A percentile compares a stretch with the other conserved stretches of the same genome.
Conservation (phyloP, 371 early-diverging fungal species). For the Pancytospora philotis region DNA sequence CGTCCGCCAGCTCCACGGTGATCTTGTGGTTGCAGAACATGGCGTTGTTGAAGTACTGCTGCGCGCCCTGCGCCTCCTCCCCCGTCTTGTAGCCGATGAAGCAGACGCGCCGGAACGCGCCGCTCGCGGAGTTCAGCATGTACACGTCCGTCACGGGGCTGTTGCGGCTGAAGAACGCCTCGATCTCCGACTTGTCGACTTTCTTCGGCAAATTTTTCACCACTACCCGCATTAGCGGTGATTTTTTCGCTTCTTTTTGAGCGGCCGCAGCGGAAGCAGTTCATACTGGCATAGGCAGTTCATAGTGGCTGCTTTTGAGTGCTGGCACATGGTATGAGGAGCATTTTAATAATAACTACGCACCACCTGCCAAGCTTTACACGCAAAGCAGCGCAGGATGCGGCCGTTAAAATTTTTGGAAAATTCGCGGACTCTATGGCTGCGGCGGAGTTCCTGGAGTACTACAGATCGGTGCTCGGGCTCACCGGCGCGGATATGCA, state of each 20-base stretch:
- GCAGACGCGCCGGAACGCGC: constrained; percentile 48
- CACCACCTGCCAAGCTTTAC: no score
- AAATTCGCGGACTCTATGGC: not conserved
- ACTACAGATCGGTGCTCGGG: not conserved
- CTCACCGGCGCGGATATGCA: constrained; percentile 19
- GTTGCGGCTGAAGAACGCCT: constrained; percentile 38
- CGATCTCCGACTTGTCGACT: constrained; percentile 41
- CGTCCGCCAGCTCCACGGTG: constrained; percentile 16
- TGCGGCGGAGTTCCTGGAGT: not conserved
- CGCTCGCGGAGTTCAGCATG: constrained; percentile 31
- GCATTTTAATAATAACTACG: not conserved
- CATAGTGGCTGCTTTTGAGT: not conserved
- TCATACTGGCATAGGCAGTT: no score
- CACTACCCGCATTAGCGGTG: constrained; percentile 50
- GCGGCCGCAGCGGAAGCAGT: not conserved
- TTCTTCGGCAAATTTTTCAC: constrained; percentile 57
- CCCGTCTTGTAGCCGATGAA: constrained; percentile 54
- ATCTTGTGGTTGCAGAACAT: constrained; percentile 43
- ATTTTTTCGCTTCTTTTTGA: not conserved
- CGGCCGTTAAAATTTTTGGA: not conserved
- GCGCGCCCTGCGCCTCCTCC: constrained; percentile 34
- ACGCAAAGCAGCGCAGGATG: no score
- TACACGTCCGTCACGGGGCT: constrained; percentile 50
- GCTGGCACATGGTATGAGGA: not conserved
- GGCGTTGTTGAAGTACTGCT: constrained; percentile 35